Percentiles rank a stretch among this genome's conserved stretches.
Evolutionary conservation across 1,284 basidiomycete genomes (phyloP).

Genomic region (Microbotryomycetes sp.): DNA sequence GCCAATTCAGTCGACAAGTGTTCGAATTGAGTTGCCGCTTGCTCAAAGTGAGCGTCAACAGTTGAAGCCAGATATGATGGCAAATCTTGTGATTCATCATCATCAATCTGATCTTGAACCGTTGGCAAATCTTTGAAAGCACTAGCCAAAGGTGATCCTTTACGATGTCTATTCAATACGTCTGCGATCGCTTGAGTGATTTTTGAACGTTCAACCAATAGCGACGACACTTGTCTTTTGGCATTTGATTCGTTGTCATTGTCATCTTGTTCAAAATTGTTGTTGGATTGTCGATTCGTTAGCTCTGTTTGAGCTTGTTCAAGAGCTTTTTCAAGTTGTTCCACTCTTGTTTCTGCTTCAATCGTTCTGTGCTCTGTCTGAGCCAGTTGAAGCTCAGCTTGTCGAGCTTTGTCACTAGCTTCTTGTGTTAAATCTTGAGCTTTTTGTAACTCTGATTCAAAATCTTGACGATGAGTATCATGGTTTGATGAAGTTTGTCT

Average conservation of each 20-base stretch:
- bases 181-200: slow-evolving; percentile 20
- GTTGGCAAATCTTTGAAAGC: slow-evolving; percentile 11
- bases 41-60: slow-evolving; percentile 24
- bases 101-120: slow-evolving; percentile 18
- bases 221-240: not conserved
- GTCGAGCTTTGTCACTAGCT: not conserved
- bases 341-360: not conserved
- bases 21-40: slow-evolving; percentile 5
- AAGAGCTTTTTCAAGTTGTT: slow-evolving; percentile 15
- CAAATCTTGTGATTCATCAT: slow-evolving; percentile 8
- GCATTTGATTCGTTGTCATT: not conserved
- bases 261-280: not conserved
- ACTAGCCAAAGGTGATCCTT: slow-evolving; percentile 4
- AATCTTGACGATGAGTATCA: not conserved
- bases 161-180: slow-evolving; percentile 26
- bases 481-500: not conserved
- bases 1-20: not conserved
- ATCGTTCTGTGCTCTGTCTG: slow-evolving; percentile 3
- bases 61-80: slow-evolving; percentile 13
- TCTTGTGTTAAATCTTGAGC: slow-evolving; percentile 7
- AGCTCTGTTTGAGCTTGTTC: not conserved
- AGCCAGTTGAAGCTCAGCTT: not conserved
- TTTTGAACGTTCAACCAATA: not conserved
- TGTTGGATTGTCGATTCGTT: not conserved
- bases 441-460: not conserved